These are phyloP conservation scores for Macrotyloma uniflorum DNA, from an alignment of 306 rosid genomes.

Conservation along the genomic window DNA sequence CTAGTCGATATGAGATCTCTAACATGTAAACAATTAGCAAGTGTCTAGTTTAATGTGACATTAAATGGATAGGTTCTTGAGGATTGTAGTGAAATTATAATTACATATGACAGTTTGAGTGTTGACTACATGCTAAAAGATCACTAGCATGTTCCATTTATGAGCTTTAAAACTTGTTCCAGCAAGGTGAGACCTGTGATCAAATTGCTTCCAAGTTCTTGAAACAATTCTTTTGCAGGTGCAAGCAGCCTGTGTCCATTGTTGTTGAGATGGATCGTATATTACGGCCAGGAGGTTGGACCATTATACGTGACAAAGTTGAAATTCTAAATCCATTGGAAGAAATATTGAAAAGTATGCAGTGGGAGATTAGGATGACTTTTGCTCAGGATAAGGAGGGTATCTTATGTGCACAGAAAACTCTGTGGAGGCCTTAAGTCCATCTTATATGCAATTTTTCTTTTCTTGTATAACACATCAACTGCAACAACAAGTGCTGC, in stretches of 20 bases:
- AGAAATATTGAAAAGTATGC: slow-evolving; percentile 71
- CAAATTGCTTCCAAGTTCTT: neutral
- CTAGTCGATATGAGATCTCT: too few species aligned
- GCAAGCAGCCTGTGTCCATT: slow-evolving; percentile 77
- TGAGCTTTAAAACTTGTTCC: too few species aligned
- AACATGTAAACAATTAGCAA: too few species aligned
- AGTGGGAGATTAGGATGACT: slow-evolving; percentile 84
- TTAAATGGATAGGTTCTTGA: neutral
- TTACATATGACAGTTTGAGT: neutral
- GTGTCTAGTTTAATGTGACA: too few species aligned
- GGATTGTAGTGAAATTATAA: neutral
- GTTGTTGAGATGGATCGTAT: slow-evolving; percentile 96
- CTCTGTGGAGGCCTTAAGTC: slow-evolving; percentile 76
- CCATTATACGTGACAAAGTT: slow-evolving; percentile 83
- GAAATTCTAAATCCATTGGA: slow-evolving; percentile 78
- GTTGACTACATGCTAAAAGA: slow-evolving; percentile 1
- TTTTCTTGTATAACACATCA: slow-evolving; percentile 8
- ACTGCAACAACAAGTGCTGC: neutral
- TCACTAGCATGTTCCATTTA: too few species aligned
- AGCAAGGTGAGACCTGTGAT: too few species aligned
- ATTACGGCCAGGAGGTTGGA: slow-evolving; percentile 91
- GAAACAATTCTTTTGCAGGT: slow-evolving; percentile 55
- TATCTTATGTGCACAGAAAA: slow-evolving; percentile 82
- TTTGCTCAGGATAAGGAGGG: slow-evolving; percentile 77
- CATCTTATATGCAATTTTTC: slow-evolving; percentile 5